Evolutionary conservation across 2,329 filamentous ascomycete genomes (phyloP), one percentile per base, ranked within the genome.

Genomic region (Aspergillus sp.): DNA sequence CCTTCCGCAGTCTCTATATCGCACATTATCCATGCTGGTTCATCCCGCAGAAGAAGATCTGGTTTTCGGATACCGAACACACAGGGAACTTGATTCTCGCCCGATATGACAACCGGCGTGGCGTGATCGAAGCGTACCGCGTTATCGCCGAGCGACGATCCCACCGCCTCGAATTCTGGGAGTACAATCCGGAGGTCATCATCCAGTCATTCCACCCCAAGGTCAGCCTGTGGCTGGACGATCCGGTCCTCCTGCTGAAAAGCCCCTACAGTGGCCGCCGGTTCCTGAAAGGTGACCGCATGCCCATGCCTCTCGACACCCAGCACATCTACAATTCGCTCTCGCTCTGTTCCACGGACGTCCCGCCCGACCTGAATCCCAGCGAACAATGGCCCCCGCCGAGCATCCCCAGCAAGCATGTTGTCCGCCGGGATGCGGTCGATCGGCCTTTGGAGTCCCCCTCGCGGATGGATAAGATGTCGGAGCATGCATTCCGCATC

Each of bases 11-110:
- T 21, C 81, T 96, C 2, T 96, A 88, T 68, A 75, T 81, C 40
- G 80, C 85, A 17, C 88, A 94, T 67, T 82, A 94, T 58, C 87
- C 88, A 0, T 84, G 87, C 62, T 97, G 92, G 92, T 96, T 96
- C 64, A 77, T 97, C 1, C 80, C 89, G 0, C 84, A 82, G 47
- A 79, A 89, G 66, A 92, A 89, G 70, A 77, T 97, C 58, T 97
- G 92, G 92, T 93, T 96, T 65, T 83, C 85, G 54, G 90, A 96
- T 69, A 80, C 78, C 2, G 81, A 86, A 25, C 79, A 90, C 45
- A 86, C 82, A 1, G 92, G 92, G 0, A 88, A 88, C 66, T 71
- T 96, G 40, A 79, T 96, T 21, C 65, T 96, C 36, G 80, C 82
- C n/a, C 85, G 88, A 11, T 97, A 91, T 64, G 85, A 96, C 66